Percentiles rank a stretch among this genome's conserved stretches.
Evolutionary conservation across 371 early-diverging fungal genomes (phyloP).

Genomic region (Lichtheimia ornata): DNA sequence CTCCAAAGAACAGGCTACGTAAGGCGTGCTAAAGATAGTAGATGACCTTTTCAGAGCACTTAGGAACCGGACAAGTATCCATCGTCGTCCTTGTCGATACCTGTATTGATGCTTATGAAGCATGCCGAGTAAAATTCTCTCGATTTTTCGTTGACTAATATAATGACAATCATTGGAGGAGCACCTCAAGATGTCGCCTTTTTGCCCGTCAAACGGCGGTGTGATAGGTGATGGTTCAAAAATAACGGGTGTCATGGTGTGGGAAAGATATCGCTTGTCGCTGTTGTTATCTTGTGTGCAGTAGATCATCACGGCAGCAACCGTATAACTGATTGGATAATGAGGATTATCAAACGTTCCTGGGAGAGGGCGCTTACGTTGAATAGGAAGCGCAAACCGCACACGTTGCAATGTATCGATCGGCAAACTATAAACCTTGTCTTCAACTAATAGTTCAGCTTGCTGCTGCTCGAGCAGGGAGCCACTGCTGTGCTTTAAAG

Average conservation of each 20-base stretch:
- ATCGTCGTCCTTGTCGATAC: no score
- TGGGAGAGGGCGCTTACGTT: conserved; percentile 9
- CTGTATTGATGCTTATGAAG: no score
- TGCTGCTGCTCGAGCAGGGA: no score
- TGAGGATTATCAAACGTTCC: conserved; percentile 14
- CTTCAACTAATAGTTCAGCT: background rate
- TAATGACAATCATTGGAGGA: no score
- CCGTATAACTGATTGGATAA: conserved; percentile 11
- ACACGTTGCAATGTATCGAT: conserved; percentile 7
- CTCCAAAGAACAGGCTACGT: conserved; percentile 8
- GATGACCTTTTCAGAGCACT: no score
- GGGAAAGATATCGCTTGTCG: background rate
- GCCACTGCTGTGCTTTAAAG: no score
- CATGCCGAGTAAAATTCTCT: no score
- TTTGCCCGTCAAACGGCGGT: no score
- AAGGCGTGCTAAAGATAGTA: background rate
- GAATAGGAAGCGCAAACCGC: conserved; percentile 13
- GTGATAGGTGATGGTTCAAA: conserved; percentile 11
- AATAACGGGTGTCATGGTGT: conserved; percentile 1
- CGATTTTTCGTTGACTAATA: no score
- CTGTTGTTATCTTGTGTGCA: background rate
- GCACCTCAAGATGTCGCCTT: no score
- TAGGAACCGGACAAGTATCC: no score
- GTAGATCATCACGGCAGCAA: conserved; percentile 14
- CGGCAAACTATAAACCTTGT: conserved; percentile 2